Conservation (phyloP, 2,329 filamentous ascomycete species). For the Bipolaris gigantea region DNA sequence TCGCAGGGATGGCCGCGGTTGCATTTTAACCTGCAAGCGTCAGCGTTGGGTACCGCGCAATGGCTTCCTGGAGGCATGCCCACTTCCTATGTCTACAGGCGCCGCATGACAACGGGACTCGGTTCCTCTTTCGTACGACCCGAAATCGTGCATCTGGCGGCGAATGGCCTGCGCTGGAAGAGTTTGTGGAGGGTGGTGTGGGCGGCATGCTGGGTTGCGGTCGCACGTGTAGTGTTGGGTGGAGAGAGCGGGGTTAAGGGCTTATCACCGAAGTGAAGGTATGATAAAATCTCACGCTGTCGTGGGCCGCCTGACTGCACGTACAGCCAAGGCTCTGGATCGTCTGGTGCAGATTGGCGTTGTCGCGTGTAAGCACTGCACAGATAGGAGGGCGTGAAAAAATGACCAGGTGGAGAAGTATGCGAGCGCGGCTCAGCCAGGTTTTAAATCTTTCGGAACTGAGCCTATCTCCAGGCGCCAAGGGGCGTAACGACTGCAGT, state of each 20-base stretch:
- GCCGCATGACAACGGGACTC: slow-evolving; percentile 87
- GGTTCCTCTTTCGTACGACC: slow-evolving; percentile 87
- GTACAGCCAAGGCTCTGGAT: neutral
- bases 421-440: slow-evolving; percentile 22
- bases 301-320: slow-evolving; percentile 8
- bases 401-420: slow-evolving; percentile 15
- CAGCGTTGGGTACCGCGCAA: slow-evolving; percentile 11
- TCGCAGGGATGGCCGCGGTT: slow-evolving; percentile 89
- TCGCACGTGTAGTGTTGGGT: slow-evolving; percentile 1
- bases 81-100: slow-evolving; percentile 92
- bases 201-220: slow-evolving; percentile 61
- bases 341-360: slow-evolving; percentile 7
- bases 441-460: slow-evolving; percentile 34
- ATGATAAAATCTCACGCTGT: slow-evolving; percentile 9
- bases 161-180: slow-evolving; percentile 75
- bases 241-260: slow-evolving; percentile 24
- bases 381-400: slow-evolving; percentile 15
- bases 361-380: slow-evolving; percentile 9
- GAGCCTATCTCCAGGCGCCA: slow-evolving; percentile 36
- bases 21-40: slow-evolving; percentile 71
- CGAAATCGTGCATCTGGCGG: slow-evolving; percentile 85
- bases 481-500: slow-evolving; percentile 5
- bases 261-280: slow-evolving; percentile 28
- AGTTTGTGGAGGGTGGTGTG: slow-evolving; percentile 75
- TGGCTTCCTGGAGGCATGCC: slow-evolving; percentile 16